Percentiles rank a stretch among this genome's conserved stretches.
Conservation (phyloP, 164 flowering plant genomes). For the Akebia trifoliata region DNA sequence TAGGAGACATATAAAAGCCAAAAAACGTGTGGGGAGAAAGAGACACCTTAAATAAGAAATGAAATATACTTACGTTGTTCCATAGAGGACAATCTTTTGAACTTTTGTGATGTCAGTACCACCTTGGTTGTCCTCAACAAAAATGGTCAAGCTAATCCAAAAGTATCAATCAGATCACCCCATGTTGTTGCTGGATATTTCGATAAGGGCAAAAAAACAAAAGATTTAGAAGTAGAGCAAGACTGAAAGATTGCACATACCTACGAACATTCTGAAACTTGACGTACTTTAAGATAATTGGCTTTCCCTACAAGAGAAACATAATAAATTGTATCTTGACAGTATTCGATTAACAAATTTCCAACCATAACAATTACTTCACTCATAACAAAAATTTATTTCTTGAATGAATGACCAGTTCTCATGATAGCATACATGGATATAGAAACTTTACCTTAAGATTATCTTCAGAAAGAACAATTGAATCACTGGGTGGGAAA, state of each 20-base stretch:
- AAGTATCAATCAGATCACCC: slow-evolving; percentile 1
- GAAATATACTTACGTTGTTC: slow-evolving; percentile 69
- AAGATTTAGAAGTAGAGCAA: not conserved
- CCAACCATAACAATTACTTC: not conserved
- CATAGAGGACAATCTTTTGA: slow-evolving; percentile 74
- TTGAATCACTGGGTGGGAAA: slow-evolving; percentile 80
- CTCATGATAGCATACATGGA: not conserved
- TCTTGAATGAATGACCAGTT: not conserved
- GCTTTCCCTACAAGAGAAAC: slow-evolving; percentile 58
- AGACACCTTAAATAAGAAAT: not conserved
- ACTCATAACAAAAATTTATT: not conserved
- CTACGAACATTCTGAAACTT: slow-evolving; percentile 98
- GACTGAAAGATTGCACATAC: too few species aligned
- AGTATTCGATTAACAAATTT: not conserved
- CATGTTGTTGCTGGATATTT: not conserved
- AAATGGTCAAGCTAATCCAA: slow-evolving; percentile 76
- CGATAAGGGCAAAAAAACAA: not conserved
- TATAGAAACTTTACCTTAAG: slow-evolving; percentile 42
- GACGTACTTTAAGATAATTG: slow-evolving; percentile 74
- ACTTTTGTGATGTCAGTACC: slow-evolving; percentile 73
- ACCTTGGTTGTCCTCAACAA: slow-evolving; percentile 89
- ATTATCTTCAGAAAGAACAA: slow-evolving; percentile 52
- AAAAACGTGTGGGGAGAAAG: too few species aligned
- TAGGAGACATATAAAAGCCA: too few species aligned
- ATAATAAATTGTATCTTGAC: not conserved